Base-by-base conservation (phyloP, 2,329 filamentous ascomycete genomes). In the Alternaria ventricosa region DNA sequence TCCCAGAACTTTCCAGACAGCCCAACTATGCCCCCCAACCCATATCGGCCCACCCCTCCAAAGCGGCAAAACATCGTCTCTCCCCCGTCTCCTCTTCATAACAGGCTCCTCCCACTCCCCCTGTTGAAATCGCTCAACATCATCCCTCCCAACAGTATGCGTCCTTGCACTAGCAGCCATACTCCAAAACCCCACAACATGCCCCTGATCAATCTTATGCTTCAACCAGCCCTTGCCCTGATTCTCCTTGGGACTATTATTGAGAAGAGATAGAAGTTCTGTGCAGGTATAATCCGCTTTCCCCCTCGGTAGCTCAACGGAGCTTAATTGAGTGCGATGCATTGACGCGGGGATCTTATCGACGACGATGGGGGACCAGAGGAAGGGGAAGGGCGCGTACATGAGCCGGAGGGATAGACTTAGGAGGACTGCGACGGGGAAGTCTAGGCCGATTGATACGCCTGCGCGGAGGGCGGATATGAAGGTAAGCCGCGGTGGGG, bases 41-140 rank as follows among this genome's bases (percentile, higher is more conserved):
- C 64, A 70, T 6, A 71, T 63, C 45, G 70, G 71, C 27, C 71
- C 71, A 47, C 70, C 70, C 63, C 71, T 68, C 71, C 70, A 72
- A 6, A 71, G 49, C 15, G 71, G 71, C 28, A 73, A 47, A 2
- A 72, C 64, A 55, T 73, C 71, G 1, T 62, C 15, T 13, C 64
- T 57, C 5, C 56, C 63, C 20, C 57, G 36, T 28, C 70, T 63
- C 41, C 70, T 63, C 46, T 64, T 55, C 20, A 53, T 49, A 13
- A 73, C 62, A 7, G 43, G 46, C 18, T 33, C 56, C 33, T 72
- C 70, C 71, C 71, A 73, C 41, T 70, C 66, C n/a, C 71, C 71
- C 28, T 69, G 57, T 25, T 70, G 70, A 22, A 73, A 73, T 6
- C 63, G 47, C 53, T 69, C 63, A 8, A 73, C 64, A 54, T 73